Percentiles rank a stretch among this genome's conserved stretches.
Evolutionary conservation across 305 asterid genomes (phyloP).

Genomic region (Ilex paraguariensis): DNA sequence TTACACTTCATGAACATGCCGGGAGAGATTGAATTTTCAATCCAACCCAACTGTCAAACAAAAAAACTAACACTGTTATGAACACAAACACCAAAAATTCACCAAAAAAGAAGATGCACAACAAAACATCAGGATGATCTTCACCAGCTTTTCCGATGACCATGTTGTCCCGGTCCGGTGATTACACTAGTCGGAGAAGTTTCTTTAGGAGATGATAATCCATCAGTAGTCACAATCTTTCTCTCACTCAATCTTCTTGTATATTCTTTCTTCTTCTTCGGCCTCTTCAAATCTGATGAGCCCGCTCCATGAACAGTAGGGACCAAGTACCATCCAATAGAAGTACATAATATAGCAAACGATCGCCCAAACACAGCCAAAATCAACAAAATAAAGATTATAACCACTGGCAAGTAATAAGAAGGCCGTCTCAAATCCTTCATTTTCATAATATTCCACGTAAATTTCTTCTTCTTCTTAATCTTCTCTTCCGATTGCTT

Average conservation of each 20-base stretch:
- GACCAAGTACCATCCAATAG: slow-evolving; percentile 69
- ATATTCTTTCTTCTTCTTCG: slow-evolving; percentile 47
- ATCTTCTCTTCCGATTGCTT: slow-evolving; percentile 7
- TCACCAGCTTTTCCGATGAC: slow-evolving; percentile 10
- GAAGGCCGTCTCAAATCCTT: slow-evolving; percentile 18
- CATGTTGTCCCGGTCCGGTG: slow-evolving; percentile 8
- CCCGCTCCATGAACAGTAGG: slow-evolving; percentile 32
- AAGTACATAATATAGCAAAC: slow-evolving; percentile 72
- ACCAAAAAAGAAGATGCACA: too few species aligned
- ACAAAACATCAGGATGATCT: background rate
- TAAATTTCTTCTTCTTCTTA: background rate
- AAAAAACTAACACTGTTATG: background rate
- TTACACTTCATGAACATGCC: too few species aligned
- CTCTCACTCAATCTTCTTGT: slow-evolving; percentile 38
- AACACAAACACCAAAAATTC: too few species aligned
- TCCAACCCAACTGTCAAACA: too few species aligned
- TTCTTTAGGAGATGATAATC: background rate
- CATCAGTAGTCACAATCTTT: slow-evolving; percentile 17
- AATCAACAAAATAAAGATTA: slow-evolving; percentile 47
- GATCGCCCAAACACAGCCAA: slow-evolving; percentile 57
- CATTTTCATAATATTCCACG: slow-evolving; percentile 14
- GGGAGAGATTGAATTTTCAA: too few species aligned
- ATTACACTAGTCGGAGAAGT: slow-evolving; percentile 18
- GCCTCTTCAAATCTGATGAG: slow-evolving; percentile 18
- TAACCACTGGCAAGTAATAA: slow-evolving; percentile 28